Percentiles rank a stretch among this genome's conserved stretches.
Evolutionary conservation across 169 alveolate species (phyloP).

Genomic region (Perkinsus olseni): DNA sequence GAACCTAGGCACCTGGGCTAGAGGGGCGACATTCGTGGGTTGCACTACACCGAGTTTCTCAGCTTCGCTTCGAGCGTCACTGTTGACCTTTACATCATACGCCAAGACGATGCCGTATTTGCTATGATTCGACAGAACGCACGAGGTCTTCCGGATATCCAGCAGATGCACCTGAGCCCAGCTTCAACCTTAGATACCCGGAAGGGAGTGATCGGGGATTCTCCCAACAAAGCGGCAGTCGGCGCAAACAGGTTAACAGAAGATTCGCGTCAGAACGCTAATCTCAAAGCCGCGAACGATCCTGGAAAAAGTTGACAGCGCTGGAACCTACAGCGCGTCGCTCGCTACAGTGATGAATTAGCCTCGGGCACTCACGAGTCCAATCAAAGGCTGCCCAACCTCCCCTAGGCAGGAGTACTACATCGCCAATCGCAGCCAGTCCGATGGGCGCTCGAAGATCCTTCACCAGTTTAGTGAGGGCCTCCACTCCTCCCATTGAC

Average conservation of each 20-base stretch:
- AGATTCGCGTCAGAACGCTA: too few relatives aligned
- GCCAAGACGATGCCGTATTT: neutral
- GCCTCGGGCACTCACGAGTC: too few relatives aligned
- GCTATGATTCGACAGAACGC: neutral
- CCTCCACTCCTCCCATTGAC: neutral
- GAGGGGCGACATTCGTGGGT: conserved; percentile 92
- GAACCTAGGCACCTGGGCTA: conserved; percentile 80
- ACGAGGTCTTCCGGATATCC: neutral
- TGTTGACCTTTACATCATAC: neutral
- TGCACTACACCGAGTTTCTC: neutral
- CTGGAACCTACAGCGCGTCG: too few relatives aligned
- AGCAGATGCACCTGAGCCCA: neutral
- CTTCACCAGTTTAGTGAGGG: neutral
- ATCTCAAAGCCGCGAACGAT: too few relatives aligned
- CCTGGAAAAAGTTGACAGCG: too few relatives aligned
- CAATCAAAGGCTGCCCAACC: too few relatives aligned
- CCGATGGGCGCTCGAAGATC: neutral
- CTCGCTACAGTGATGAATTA: too few relatives aligned
- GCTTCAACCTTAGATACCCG: too few relatives aligned
- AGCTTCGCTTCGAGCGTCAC: neutral
- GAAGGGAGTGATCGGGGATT: too few relatives aligned
- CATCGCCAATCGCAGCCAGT: neutral
- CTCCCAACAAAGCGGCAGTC: too few relatives aligned
- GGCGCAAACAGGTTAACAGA: too few relatives aligned
- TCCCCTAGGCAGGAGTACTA: too few relatives aligned